Base-by-base conservation (phyloP, 1,139 yeast genomes). In the Zygoascus sp. region DNA sequence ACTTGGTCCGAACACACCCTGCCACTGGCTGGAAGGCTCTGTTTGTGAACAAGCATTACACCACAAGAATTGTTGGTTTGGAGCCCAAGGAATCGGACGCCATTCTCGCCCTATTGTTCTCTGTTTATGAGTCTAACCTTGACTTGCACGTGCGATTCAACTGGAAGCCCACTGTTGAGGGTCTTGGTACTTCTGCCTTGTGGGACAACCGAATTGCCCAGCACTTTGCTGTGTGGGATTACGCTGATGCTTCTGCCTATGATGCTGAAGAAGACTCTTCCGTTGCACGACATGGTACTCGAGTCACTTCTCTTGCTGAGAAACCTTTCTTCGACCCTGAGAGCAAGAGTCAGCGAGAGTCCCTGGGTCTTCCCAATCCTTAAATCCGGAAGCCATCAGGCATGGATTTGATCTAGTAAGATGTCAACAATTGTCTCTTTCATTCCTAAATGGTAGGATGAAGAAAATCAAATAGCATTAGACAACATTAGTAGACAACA, bases 261-360 rank as follows among this genome's bases (percentile, higher is more conserved):
- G 43, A 30, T 22, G 43, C 37, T 9, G 17, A 20, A 10, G 43
- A 40, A 23, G 43, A 40, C 19, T 22, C 34, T 22, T 50, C 60
- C 46, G 75, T 71, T 45, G 67, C 75, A 27, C 70, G 83, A 60
- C 82, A 76, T 53, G 83, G 82, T 25, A 76, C 79, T 22, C 69
- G 84, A 60, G 82, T 78, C 21, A 77, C 80, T 5, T 68, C 81
- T 1, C 69, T 79, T 55, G 83, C 80, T 34, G 83, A 78, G 52
- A 62, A 64, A 40, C 82, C 82, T 27, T 72, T 50, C 63, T 77
- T 74, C 58, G 80, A 78, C 55, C 70, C 74, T 17, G 59, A 65
- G 16, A 75, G 81, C 22, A 73, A 74, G 58, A 40, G 43, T 30
- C 43, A 40, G 37, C 16, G 43, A 21, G 43, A 40, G 20, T 19